Base-by-base conservation (phyloP, 2,329 filamentous ascomycete species). In the Cercospora berteroae region DNA sequence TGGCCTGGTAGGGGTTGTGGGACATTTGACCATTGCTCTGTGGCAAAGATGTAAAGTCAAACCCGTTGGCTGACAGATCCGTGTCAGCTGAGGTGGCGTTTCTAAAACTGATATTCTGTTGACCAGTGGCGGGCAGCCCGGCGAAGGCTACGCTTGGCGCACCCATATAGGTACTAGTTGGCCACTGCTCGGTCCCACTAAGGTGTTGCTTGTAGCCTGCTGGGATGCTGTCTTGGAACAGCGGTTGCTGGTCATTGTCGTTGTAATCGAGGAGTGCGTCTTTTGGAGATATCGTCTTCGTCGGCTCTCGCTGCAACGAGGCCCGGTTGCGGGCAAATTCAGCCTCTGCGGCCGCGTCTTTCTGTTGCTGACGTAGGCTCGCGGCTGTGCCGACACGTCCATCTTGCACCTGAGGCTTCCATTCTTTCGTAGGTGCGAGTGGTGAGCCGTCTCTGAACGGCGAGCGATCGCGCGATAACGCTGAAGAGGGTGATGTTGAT, bases 211-310 rank as follows among this genome's bases (percentile, higher is more conserved):
- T 72, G 69, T 79, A 79, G 23, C 77, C 77, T 27, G 71, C 68
- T 48, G 77, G 77, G 48, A 78, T 72, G 57, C 68, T 73, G 59
- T 87, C 85, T 73, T 91, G 87, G 76, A 97, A 96, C 20, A 97
- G 81, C 12, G 92, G 88, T 73, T 90, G 88, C 18, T 90, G 88
- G 2, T 94, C 91, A 44, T 95, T 92, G 18, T 70, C 68, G 69
- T 90, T 87, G 77, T 94, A 97, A 68, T 97, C 94, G 60, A 97
- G 81, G 67, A 96, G 81, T 1, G 94, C 92, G 75, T 98, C 94
- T 80, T 96, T 96, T 25, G 94, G 95, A 1, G 94, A 98, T 57
- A 99, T 97, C 0, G 94, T 97, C 79, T 92, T 92, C 1, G 88
- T 85, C 52, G 81, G 74, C 68, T 84, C 77, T 64, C 77, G 69